These are phyloP conservation scores for Tympanopsis confertula DNA, from an alignment of 2,329 filamentous ascomycete species.

Conservation along the genomic window DNA sequence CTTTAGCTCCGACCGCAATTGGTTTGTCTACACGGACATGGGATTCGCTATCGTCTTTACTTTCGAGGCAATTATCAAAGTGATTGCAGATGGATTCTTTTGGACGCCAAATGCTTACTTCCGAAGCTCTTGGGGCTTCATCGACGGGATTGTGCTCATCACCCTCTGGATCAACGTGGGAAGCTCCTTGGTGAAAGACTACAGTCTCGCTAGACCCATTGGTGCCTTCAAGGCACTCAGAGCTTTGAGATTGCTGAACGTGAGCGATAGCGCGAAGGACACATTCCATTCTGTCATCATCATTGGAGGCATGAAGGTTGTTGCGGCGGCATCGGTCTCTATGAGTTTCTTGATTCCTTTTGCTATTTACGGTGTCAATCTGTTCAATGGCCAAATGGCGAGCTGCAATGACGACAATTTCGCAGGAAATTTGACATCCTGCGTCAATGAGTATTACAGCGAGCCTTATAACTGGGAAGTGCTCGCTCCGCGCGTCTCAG, in stretches of 20 bases:
- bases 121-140: conserved; percentile 90
- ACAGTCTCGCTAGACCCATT: conserved; percentile 76
- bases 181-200: conserved; percentile 70
- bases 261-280: conserved; percentile 88
- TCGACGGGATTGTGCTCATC: conserved; percentile 80
- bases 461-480: conserved; percentile 67
- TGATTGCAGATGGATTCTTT: conserved; percentile 87
- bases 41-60: conserved; percentile 82
- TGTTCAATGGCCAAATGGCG: conserved; percentile 76
- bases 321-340: conserved; percentile 88
- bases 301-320: conserved; percentile 83
- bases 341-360: conserved; percentile 90
- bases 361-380: conserved; percentile 85
- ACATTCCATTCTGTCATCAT: conserved; percentile 97
- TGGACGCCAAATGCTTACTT: conserved; percentile 97
- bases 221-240: conserved; percentile 95
- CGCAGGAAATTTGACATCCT: conserved; percentile 44
- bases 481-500: conserved; percentile 67
- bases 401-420: conserved; percentile 64
- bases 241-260: conserved; percentile 81
- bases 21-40: conserved; percentile 92
- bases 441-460: conserved; percentile 77
- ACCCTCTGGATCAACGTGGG: conserved; percentile 93
- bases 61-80: conserved; percentile 77
- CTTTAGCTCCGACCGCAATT: conserved; percentile 61